Evolutionary conservation across 148 eudicot genomes (phyloP), one percentile per base, ranked within the genome.

Genomic region (Rheum nobile): DNA sequence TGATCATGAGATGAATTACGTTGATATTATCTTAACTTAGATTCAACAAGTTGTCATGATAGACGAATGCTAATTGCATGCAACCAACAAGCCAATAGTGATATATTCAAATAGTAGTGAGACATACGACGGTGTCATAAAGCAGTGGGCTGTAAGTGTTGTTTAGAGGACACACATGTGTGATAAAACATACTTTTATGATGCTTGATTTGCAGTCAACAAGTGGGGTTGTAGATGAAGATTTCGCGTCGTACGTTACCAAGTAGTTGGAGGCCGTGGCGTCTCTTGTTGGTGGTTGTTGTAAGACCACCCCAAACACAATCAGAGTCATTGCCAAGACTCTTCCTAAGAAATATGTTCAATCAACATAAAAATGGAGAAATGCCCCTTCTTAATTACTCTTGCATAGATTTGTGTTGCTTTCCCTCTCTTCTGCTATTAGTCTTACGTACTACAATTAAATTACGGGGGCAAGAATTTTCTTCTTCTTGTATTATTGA

Each of bases 281-380:
- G 21, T 81, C 89, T 11, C 84, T 91, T 8, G 76, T 91, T 19
- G 96, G 96, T 63, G 96, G 96, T n/a, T 91, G 96, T 67, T 91
- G 96, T 77, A 84, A 93, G 73, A 91, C 96, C 2, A 87, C 96
- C 37, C 96, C 96, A 4, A 83, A 83, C 28, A 88, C 96, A 13
- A 85, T 91, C 28, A 83, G 84, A 78, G 93, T 88, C 24, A 88
- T 91, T 1, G 79, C 88, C 8, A 79, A 77, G 76, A 43, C 71
- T 44, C 87, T 91, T 22, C 71, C 85, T 37, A 71, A 72, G 35
- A 75, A 73, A 73, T 72, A 72, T 34, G 73, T 74, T 57, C 77
- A 77, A 38, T 44, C 74, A 31, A 73, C 69, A 14, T 80, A 39
- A 76, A 24, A 59, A 11, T 11, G 17, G 35, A 28, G 35, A 16